Percentiles rank a stretch among this genome's conserved stretches.
Evolutionary conservation across 768 basidiomycete species (phyloP).

Genomic region (Boletus patriciae): DNA sequence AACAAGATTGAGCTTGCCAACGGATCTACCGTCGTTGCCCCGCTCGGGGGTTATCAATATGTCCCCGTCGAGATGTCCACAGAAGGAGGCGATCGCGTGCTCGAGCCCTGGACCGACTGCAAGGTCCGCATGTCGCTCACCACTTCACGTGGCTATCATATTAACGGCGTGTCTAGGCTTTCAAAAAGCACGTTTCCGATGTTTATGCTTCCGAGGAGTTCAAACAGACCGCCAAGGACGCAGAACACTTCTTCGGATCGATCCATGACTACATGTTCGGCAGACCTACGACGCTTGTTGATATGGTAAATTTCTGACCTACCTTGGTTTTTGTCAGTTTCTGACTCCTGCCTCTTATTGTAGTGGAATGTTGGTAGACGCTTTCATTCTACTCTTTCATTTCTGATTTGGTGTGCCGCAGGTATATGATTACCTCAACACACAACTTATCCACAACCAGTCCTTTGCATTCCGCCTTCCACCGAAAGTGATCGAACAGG

Average conservation of each 20-base stretch:
- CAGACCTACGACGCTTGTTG: constrained; percentile 58
- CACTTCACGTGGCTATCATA: constrained; percentile 40
- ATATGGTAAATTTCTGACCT: constrained; percentile 51
- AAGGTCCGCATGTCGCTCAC: constrained; percentile 38
- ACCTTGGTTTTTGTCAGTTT: neutral
- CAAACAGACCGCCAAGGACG: constrained; percentile 54
- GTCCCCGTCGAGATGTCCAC: constrained; percentile 65
- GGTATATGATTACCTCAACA: constrained; percentile 78
- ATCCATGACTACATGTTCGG: constrained; percentile 72
- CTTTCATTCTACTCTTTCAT: neutral
- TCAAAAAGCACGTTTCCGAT: constrained; percentile 62
- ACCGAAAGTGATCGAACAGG: constrained; percentile 69
- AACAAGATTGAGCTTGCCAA: constrained; percentile 78
- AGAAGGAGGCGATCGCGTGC: constrained; percentile 60
- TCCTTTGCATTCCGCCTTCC: constrained; percentile 77
- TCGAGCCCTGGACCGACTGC: constrained; percentile 76
- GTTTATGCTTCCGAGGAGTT: constrained; percentile 67
- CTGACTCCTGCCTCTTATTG: constrained; percentile 18
- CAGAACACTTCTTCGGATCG: constrained; percentile 61
- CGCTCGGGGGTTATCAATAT: constrained; percentile 86
- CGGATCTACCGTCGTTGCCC: constrained; percentile 65
- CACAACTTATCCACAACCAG: constrained; percentile 78
- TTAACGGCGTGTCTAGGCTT: constrained; percentile 42
- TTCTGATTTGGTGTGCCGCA: constrained; percentile 29
- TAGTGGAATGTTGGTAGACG: constrained; percentile 69